These are phyloP conservation scores for Eimeria brunetti DNA, from an alignment of 169 alveolate species.

Conservation along the genomic window DNA sequence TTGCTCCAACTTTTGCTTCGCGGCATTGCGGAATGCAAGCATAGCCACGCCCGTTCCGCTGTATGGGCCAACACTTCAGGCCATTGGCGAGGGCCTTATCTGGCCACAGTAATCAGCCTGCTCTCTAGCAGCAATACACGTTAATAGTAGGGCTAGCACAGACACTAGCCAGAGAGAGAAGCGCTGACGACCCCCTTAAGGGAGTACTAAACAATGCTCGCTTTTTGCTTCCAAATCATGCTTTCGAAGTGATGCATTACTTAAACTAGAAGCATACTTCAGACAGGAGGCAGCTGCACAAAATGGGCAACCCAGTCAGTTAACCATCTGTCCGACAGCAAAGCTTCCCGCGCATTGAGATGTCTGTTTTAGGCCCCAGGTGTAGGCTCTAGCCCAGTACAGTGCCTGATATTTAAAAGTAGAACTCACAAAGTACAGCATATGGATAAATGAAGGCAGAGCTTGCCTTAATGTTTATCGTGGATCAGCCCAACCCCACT, in stretches of 20 bases:
- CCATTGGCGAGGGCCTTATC: neutral
- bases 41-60: neutral
- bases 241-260: neutral
- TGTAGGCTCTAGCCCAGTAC: neutral
- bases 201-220: neutral
- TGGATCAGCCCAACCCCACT: neutral
- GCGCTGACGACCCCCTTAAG: neutral
- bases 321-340: neutral
- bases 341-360: neutral
- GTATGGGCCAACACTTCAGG: neutral
- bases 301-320: neutral
- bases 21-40: too few relatives aligned
- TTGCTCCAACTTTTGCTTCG: too few relatives aligned
- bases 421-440: neutral
- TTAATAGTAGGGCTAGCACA: too few relatives aligned
- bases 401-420: neutral
- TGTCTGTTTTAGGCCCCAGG: neutral
- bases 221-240: too few relatives aligned
- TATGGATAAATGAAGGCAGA: neutral
- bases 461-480: neutral
- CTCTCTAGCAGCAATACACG: neutral
- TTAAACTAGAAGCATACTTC: neutral
- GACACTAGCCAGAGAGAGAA: too few relatives aligned
- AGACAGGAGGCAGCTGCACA: neutral
- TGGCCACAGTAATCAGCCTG: neutral